Conservation (phyloP, 305 asterid genomes). For the Stenogyne calaminthoides region DNA sequence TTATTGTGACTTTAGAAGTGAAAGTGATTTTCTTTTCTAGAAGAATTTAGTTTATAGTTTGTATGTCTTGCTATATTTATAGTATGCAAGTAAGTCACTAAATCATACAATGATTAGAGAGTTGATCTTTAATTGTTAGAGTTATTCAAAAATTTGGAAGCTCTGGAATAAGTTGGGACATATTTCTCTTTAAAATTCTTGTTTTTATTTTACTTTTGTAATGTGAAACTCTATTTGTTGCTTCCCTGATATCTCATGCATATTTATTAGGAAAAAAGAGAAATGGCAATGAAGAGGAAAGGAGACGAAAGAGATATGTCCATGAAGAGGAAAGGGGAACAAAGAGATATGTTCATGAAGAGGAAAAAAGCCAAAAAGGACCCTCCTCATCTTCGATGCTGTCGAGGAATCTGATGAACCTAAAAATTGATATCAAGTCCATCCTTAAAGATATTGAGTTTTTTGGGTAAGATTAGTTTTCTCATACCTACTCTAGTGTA, state of each 20-base stretch:
- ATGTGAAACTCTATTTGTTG: background rate
- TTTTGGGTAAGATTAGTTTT: slow-evolving; percentile 46
- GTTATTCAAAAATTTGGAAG: background rate
- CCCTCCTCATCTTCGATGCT: slow-evolving; percentile 29
- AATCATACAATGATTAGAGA: background rate
- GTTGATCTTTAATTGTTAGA: background rate
- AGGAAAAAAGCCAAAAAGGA: slow-evolving; percentile 31
- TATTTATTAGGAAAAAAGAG: slow-evolving; percentile 31
- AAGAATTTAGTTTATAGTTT: background rate
- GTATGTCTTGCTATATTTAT: background rate
- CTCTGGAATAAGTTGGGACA: background rate
- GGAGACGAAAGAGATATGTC: slow-evolving; percentile 32
- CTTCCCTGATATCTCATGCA: background rate
- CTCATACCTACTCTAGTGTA: background rate
- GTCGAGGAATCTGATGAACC: slow-evolving; percentile 36
- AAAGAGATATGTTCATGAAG: slow-evolving; percentile 32
- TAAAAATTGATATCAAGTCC: slow-evolving; percentile 51
- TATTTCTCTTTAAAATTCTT: background rate
- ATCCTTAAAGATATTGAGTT: slow-evolving; percentile 59
- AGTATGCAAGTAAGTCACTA: background rate
- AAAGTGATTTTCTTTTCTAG: background rate
- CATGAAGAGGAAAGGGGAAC: slow-evolving; percentile 31
- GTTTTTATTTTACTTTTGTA: background rate
- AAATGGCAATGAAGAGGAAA: slow-evolving; percentile 33
- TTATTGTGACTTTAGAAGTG: background rate